A percentile compares a stretch with the other conserved stretches of the same genome.
Conservation (phyloP, 2,329 filamentous ascomycete species). For the Colletotrichum gloeosporioides region DNA sequence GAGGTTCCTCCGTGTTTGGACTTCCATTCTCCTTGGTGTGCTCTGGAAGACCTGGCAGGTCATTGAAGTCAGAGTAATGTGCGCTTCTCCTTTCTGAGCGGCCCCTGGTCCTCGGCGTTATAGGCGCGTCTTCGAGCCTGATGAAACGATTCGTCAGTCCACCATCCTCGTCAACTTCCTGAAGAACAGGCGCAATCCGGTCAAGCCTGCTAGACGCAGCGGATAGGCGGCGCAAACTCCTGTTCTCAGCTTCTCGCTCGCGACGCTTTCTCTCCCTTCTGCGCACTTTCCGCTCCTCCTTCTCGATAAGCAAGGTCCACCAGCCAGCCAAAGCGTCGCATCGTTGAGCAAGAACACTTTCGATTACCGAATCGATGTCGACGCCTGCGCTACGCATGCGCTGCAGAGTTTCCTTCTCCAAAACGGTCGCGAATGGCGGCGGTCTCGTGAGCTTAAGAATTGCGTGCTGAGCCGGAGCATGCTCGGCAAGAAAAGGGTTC, state of each 20-base stretch:
- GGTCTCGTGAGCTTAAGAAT: conserved; percentile 85
- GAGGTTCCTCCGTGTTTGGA: conserved; percentile 54
- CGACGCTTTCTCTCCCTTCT: conserved; percentile 82
- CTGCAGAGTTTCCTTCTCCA: conserved; percentile 91
- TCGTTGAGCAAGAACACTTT: conserved; percentile 87
- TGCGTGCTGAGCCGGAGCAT: conserved; percentile 86
- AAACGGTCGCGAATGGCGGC: conserved; percentile 79
- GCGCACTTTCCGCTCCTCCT: conserved; percentile 86
- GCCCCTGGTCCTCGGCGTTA: conserved; percentile 72
- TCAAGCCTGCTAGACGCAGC: conserved; percentile 88
- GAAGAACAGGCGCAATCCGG: conserved; percentile 76
- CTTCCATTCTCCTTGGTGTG: conserved; percentile 49
- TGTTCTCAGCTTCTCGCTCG: conserved; percentile 82
- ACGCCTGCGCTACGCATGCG: conserved; percentile 94
- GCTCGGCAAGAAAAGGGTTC: conserved; percentile 86
- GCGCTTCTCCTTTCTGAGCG: conserved; percentile 78
- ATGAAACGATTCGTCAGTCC: conserved; percentile 51
- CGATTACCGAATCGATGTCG: conserved; percentile 91
- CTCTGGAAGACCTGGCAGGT: conserved; percentile 81
- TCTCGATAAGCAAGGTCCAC: conserved; percentile 95
- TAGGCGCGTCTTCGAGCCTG: conserved; percentile 46
- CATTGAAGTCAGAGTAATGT: conserved; percentile 68
- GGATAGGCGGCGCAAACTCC: conserved; percentile 81
- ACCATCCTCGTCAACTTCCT: conserved; percentile 81
- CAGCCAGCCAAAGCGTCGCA: conserved; percentile 92